Evolutionary conservation across 2,329 filamentous ascomycete species (phyloP), one percentile per base, ranked within the genome.

Genomic region (Verticillium klebahnii): DNA sequence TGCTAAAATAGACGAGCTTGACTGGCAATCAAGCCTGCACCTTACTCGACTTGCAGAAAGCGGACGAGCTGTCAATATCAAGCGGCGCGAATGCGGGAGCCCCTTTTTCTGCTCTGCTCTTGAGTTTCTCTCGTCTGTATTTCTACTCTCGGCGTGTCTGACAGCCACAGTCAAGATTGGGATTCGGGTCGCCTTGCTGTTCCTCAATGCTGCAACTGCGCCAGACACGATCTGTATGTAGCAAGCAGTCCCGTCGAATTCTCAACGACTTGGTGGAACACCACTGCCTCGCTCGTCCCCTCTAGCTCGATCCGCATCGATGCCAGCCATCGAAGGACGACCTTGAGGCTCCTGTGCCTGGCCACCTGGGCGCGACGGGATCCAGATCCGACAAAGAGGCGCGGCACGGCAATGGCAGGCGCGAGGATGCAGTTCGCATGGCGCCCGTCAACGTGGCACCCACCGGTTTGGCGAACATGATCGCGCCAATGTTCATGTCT

Each of bases 371-470:
- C 45, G 23, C 19, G 19, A n/a, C 45, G 45, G 45, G 45, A 50
- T 29, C 9, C 9, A 50, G 45, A 25, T 50, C 45, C 45, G 45
- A n/a, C 12, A n/a, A 25, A n/a, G 12, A 23, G n/a, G 45, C n/a
- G 23, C 39, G 39, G 39, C 39, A 19, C 45, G 45, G 45, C 45
- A 50, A 50, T 12, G 19, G 19, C n/a, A 50, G 8, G 25, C 45
- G 19, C 19, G 11, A 50, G n/a, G n/a, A 25, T 55, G 62, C 59
- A 55, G 60, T 63, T 60, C 60, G 57, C 54, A 34, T 63, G 61
- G 50, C 50, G 39, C 31, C 37, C 34, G 25, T 56, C 45, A 63
- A 60, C 56, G 60, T 64, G 58, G 55, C 61, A 62, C 52, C 29
- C 23, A 54, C 17, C 14, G 17, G 54, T 36, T 56, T 34, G 25